These are phyloP conservation scores for Colletotrichum chlorophyti DNA, from an alignment of 2,329 filamentous ascomycete genomes.

Conservation along the genomic window DNA sequence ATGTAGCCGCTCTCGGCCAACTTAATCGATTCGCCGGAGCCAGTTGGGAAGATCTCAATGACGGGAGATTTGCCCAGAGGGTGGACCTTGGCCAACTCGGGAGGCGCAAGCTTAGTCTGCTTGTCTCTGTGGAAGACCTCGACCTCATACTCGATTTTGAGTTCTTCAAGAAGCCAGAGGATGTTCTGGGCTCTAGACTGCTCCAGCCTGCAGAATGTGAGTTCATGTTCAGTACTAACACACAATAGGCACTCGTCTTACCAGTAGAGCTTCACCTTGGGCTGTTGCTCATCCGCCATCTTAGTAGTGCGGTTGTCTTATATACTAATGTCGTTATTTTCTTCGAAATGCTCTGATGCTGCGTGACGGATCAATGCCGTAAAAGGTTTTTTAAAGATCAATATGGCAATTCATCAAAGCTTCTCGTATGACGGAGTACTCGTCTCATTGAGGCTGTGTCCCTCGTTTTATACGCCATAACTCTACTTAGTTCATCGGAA, in stretches of 20 bases:
- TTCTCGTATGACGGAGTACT: not conserved
- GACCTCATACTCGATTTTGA: conserved; percentile 79
- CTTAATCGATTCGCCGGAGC: conserved; percentile 56
- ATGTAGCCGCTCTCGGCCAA: conserved; percentile 86
- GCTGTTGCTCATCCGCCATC: conserved; percentile 36
- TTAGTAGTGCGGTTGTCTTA: no score
- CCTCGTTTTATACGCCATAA: conserved; percentile 23
- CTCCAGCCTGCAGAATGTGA: conserved; percentile 70
- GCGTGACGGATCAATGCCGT: no score
- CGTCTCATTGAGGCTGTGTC: not conserved
- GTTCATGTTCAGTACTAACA: not conserved
- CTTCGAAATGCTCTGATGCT: not conserved
- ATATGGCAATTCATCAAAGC: not conserved
- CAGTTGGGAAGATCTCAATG: conserved; percentile 65
- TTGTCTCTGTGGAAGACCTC: conserved; percentile 76
- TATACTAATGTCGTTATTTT: not conserved
- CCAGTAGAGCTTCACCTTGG: conserved; percentile 72
- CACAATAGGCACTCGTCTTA: conserved; percentile 37
- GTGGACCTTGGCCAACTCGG: conserved; percentile 79
- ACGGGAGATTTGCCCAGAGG: conserved; percentile 88
- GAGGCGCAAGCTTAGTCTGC: conserved; percentile 71
- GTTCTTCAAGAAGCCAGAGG: conserved; percentile 85
- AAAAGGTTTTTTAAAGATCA: no score
- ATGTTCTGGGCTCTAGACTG: conserved; percentile 83
- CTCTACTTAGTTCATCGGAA: conserved; percentile 23